Percentiles rank a stretch among this genome's conserved stretches.
Conservation (phyloP, 129 eudicot species). For the Chrysanthemum lavandulifolium region DNA sequence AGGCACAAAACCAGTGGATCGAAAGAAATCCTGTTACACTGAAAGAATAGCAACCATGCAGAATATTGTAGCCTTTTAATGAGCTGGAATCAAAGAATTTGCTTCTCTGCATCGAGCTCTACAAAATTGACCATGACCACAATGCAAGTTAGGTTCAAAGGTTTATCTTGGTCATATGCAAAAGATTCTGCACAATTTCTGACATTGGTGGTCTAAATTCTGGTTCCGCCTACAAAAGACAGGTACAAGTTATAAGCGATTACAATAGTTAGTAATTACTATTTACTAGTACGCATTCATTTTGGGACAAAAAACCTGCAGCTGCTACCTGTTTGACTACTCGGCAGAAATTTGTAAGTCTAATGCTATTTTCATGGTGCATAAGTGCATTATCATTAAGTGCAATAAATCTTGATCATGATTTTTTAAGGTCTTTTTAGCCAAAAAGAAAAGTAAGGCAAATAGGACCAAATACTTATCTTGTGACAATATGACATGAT, state of each 20-base stretch:
- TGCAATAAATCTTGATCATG: too few relatives aligned
- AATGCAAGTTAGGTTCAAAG: background rate
- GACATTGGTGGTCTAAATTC: conserved; percentile 91
- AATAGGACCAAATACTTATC: too few relatives aligned
- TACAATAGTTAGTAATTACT: background rate
- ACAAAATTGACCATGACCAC: background rate
- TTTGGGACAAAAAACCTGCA: too few relatives aligned
- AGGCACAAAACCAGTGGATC: background rate
- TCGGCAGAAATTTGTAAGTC: too few relatives aligned
- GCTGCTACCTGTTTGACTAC: too few relatives aligned
- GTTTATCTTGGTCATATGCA: conserved; percentile 48
- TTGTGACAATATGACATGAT: too few relatives aligned
- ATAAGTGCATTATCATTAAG: too few relatives aligned
- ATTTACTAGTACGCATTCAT: background rate
- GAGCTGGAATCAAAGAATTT: background rate
- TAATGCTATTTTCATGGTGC: too few relatives aligned
- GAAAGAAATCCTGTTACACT: background rate
- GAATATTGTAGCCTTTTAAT: background rate
- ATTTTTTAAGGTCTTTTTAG: too few relatives aligned
- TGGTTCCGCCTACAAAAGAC: conserved; percentile 56
- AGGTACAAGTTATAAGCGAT: background rate
- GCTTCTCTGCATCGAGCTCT: background rate
- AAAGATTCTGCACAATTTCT: conserved; percentile 70
- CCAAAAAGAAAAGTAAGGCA: too few relatives aligned
- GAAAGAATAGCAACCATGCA: background rate